These are phyloP conservation scores for Scedosporium aurantiacum DNA, from an alignment of 2,329 filamentous ascomycete species.

Conservation along the genomic window DNA sequence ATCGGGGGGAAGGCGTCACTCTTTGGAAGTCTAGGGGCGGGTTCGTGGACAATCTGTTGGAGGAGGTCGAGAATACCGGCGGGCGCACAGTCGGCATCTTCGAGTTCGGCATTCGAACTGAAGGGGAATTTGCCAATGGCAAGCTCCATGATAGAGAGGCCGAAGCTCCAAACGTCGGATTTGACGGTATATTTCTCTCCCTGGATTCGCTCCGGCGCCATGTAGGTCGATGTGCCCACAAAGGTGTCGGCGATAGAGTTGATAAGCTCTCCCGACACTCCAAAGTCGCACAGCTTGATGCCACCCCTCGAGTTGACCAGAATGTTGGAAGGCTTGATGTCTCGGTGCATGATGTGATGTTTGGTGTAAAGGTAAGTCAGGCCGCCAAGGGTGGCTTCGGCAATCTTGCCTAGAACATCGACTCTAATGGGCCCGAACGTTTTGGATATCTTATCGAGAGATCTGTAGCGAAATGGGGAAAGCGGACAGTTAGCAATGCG, in stretches of 20 bases:
- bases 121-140: slow-evolving; percentile 98
- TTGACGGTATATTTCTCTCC: slow-evolving; percentile 96
- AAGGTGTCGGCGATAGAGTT: slow-evolving; percentile 98
- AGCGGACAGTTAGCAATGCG: neutral
- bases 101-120: slow-evolving; percentile 57
- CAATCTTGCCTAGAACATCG: slow-evolving; percentile 94
- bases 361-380: slow-evolving; percentile 90
- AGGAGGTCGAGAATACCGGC: slow-evolving; percentile 92
- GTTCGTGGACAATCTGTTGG: slow-evolving; percentile 95
- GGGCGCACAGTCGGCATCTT: slow-evolving; percentile 68
- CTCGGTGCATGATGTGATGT: slow-evolving; percentile 97
- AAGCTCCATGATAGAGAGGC: slow-evolving; percentile 88
- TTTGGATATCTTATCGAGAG: slow-evolving; percentile 85
- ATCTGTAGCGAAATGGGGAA: slow-evolving; percentile 38
- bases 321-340: slow-evolving; percentile 98
- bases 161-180: slow-evolving; percentile 98
- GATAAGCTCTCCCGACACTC: slow-evolving; percentile 94
- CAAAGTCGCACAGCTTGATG: slow-evolving; percentile 98
- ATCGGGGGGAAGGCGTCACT: slow-evolving; percentile 95
- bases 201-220: slow-evolving; percentile 96
- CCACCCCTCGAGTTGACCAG: slow-evolving; percentile 86
- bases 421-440: slow-evolving; percentile 92
- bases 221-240: slow-evolving; percentile 96
- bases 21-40: slow-evolving; percentile 85
- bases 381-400: slow-evolving; percentile 86